Evolutionary conservation across 1,139 yeast species (phyloP).

Genomic region (Taiozyma sp.): DNA sequence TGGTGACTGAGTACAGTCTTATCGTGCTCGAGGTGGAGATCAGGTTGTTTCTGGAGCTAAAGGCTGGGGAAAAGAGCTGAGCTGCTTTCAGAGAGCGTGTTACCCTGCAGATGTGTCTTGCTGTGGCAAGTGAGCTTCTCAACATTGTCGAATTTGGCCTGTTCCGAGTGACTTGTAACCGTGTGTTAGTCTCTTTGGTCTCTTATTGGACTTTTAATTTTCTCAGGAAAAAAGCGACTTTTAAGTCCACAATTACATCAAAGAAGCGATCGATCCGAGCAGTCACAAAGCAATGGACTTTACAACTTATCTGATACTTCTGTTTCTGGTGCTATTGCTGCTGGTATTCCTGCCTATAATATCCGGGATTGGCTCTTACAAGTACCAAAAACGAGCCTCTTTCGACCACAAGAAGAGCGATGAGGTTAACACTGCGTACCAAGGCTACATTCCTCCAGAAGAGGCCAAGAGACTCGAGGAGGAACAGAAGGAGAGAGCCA

Average conservation of each 20-base stretch:
- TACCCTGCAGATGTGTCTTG: background rate
- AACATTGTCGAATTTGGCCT: background rate
- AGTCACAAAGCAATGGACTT: conserved; percentile 5
- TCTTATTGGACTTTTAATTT: background rate
- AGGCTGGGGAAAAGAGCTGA: background rate
- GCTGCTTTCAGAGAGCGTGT: background rate
- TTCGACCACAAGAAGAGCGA: conserved; percentile 1
- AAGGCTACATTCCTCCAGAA: conserved; percentile 22
- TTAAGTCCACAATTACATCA: too few relatives aligned
- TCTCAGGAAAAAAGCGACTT: background rate
- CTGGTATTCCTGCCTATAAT: conserved; percentile 18
- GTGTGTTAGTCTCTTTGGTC: background rate
- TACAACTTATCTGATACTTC: conserved; percentile 5
- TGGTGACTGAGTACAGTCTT: conserved; percentile 20
- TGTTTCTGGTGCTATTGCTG: conserved; percentile 11
- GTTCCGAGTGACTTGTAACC: background rate
- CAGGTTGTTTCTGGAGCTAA: background rate
- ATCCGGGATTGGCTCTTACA: conserved; percentile 19
- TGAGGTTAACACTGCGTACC: conserved; percentile 1
- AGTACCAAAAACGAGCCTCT: conserved; percentile 4
- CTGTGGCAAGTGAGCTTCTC: background rate
- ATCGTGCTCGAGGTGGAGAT: background rate
- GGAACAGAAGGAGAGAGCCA: background rate
- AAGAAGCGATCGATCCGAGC: background rate
- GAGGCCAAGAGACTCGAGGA: conserved; percentile 13